A percentile compares a stretch with the other conserved stretches of the same genome.
Conservation (phyloP, 2,329 filamentous ascomycete species). For the Onygena corvina region DNA sequence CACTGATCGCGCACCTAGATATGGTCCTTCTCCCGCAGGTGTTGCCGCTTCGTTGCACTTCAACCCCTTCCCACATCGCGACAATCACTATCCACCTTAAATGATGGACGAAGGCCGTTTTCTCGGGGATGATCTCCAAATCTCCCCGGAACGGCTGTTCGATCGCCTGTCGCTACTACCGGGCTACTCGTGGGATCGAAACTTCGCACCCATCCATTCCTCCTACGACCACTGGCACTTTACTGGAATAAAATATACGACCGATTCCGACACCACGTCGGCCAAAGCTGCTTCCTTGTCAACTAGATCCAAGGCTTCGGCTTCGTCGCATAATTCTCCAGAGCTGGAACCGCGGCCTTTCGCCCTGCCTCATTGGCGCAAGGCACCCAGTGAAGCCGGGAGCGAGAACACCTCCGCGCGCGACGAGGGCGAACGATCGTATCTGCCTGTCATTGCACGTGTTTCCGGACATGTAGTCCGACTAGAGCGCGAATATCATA, state of each 20-base stretch:
- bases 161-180: constrained; percentile 61
- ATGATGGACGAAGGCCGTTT: constrained; percentile 23
- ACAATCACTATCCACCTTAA: not conserved
- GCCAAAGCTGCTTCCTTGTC: constrained; percentile 30
- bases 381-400: constrained; percentile 41
- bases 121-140: constrained; percentile 37
- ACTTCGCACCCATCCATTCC: constrained; percentile 37
- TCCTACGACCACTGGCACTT: constrained; percentile 87
- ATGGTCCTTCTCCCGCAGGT: not conserved
- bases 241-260: constrained; percentile 47
- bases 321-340: constrained; percentile 34
- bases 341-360: constrained; percentile 30
- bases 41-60: not conserved
- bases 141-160: constrained; percentile 55
- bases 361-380: constrained; percentile 36
- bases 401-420: constrained; percentile 34
- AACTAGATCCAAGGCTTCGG: constrained; percentile 33
- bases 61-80: not conserved
- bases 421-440: constrained; percentile 30
- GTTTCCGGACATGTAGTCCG: constrained; percentile 71
- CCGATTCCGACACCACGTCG: constrained; percentile 31
- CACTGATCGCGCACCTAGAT: not conserved
- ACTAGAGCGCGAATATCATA: constrained; percentile 77
- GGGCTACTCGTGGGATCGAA: constrained; percentile 66
- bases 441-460: constrained; percentile 62